phyloP scores from a whole-genome alignment of 345 rosid genomes.

The Anastatica hierochuntica region DNA sequence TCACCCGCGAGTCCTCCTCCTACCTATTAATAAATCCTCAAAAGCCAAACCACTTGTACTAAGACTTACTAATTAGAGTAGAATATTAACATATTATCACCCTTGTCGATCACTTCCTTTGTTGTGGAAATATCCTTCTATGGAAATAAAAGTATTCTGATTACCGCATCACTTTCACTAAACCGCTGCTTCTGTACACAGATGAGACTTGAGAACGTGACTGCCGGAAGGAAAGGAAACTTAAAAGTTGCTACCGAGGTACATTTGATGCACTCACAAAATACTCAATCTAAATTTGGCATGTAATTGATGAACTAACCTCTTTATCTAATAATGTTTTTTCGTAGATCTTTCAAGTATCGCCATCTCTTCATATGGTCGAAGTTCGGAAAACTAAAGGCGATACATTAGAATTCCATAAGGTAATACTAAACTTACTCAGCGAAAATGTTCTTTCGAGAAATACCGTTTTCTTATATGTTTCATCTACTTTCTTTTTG shows the following conservation, averaged over 20 bases:
- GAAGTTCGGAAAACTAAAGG: slow-evolving; percentile 95
- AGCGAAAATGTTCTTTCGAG: neutral
- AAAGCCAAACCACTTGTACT: neutral
- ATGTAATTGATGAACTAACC: neutral
- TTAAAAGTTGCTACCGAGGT: slow-evolving; percentile 95
- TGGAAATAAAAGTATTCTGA: neutral
- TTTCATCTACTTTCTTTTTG: slow-evolving; percentile 10
- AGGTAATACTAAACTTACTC: slow-evolving; percentile 51
- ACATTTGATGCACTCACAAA: neutral
- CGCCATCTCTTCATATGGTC: slow-evolving; percentile 91
- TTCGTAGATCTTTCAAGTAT: slow-evolving; percentile 90
- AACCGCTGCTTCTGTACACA: slow-evolving; percentile 16
- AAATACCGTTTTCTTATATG: neutral
- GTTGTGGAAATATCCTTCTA: neutral
- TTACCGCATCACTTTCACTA: neutral
- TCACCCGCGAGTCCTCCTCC: no score
- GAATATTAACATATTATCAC: no score
- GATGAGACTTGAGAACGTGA: slow-evolving; percentile 92
- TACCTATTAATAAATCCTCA: no score
- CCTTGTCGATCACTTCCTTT: neutral
- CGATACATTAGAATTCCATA: slow-evolving; percentile 90
- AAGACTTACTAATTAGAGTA: no score
- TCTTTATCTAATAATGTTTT: neutral
- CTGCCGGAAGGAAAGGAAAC: slow-evolving; percentile 93
- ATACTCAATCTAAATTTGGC: neutral